These are phyloP conservation scores for Chaetoceros muelleri DNA, from an alignment of 108 stramenopile genomes.

Conservation along the genomic window DNA sequence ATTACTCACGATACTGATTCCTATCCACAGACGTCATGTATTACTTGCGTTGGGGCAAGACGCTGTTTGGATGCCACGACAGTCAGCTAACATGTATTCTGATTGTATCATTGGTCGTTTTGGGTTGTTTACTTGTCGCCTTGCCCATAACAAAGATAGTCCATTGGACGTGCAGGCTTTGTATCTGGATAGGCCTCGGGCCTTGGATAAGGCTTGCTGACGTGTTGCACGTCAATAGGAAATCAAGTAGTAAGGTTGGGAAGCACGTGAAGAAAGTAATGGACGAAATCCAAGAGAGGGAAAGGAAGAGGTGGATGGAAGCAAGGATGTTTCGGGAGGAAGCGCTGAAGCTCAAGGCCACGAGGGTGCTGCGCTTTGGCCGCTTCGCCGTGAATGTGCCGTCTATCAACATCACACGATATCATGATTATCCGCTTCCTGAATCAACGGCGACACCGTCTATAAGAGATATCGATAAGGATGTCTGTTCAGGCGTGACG, in stretches of 20 bases:
- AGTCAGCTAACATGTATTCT: conserved; percentile 49
- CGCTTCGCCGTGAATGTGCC: conserved; percentile 35
- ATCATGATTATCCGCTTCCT: conserved; percentile 17
- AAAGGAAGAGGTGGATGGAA: conserved; percentile 4
- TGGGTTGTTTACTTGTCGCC: conserved; percentile 35
- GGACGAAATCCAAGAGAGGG: conserved; percentile 8
- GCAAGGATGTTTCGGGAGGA: conserved; percentile 47
- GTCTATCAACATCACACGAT: conserved; percentile 14
- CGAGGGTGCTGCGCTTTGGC: conserved; percentile 50
- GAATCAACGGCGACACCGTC: conserved; percentile 3
- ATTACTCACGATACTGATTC: too few relatives aligned
- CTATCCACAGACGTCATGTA: conserved; percentile 10
- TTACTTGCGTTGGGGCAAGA: conserved; percentile 24
- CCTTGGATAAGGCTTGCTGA: conserved; percentile 65
- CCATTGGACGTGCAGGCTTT: conserved; percentile 35
- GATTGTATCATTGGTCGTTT: conserved; percentile 32
- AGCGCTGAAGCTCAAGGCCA: conserved; percentile 56
- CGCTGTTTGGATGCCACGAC: conserved; percentile 58
- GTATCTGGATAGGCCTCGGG: conserved; percentile 55
- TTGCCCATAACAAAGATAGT: conserved; percentile 59
- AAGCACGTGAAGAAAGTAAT: conserved; percentile 18
- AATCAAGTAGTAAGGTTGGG: conserved; percentile 13
- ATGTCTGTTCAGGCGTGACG: background rate
- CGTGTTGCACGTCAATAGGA: conserved; percentile 20
- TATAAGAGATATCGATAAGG: background rate